Conservation (phyloP, 192 early-diverging fungal species). For the Coemansia sp. region DNA sequence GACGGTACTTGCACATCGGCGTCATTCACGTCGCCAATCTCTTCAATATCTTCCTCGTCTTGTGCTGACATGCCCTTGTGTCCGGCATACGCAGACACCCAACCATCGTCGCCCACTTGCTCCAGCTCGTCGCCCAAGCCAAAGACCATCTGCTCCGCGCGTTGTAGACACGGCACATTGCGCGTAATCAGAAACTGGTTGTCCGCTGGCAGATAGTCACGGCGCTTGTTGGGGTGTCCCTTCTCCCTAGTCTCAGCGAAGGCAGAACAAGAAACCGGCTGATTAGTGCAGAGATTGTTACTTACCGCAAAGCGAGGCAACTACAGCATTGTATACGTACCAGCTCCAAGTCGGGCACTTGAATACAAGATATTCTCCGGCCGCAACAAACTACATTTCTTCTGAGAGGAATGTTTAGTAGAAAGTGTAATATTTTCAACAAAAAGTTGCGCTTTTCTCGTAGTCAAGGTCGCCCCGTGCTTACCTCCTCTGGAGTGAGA, state of each 20-base stretch:
- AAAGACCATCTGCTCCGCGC: slow-evolving; percentile 61
- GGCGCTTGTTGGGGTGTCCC: slow-evolving; percentile 72
- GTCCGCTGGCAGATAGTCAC: slow-evolving; percentile 80
- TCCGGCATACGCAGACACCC: slow-evolving; percentile 83
- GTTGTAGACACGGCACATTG: slow-evolving; percentile 89
- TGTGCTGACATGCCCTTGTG: slow-evolving; percentile 40
- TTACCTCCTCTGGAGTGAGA: slow-evolving; percentile 92
- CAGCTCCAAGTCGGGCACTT: slow-evolving; percentile 99
- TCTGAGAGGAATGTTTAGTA: background rate
- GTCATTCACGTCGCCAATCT: slow-evolving; percentile 59
- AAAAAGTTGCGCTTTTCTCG: background rate
- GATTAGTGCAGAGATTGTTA: background rate
- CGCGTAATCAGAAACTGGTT: slow-evolving; percentile 96
- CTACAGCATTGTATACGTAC: slow-evolving; percentile 31
- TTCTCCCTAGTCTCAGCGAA: slow-evolving; percentile 51
- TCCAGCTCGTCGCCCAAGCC: slow-evolving; percentile 58
- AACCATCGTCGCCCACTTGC: slow-evolving; percentile 70
- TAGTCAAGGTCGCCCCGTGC: background rate
- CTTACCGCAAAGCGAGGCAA: background rate
- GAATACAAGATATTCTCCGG: slow-evolving; percentile 96
- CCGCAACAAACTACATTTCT: slow-evolving; percentile 77
- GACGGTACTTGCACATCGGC: slow-evolving; percentile 45
- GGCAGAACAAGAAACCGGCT: background rate
- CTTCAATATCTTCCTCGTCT: slow-evolving; percentile 57
- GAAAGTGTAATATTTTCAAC: background rate